Percentiles rank a stretch among this genome's conserved stretches.
Conservation (phyloP, 2,329 filamentous ascomycete genomes). For the Ophiostoma triangulosporum region DNA sequence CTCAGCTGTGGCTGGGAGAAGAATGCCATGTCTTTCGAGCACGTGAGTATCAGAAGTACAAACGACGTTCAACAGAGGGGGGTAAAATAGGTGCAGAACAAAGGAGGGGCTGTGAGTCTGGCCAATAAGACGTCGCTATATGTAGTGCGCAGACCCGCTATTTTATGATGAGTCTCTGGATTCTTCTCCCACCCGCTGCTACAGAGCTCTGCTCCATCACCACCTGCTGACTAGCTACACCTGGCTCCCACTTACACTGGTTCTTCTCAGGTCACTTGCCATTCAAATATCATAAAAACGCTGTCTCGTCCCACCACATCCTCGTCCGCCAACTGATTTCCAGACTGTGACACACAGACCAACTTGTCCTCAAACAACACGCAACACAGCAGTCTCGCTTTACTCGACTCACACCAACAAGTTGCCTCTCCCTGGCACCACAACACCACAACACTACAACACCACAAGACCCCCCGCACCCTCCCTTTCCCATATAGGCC, state of each 20-base stretch:
- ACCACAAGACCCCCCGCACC: too few species aligned
- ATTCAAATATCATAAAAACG: neutral
- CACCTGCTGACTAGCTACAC: neutral
- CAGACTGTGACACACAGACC: too few species aligned
- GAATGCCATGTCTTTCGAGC: too few species aligned
- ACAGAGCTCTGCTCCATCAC: neutral
- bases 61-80: neutral
- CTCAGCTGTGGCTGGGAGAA: too few species aligned
- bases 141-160: neutral
- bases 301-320: neutral
- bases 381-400: too few species aligned
- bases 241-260: neutral
- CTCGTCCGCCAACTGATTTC: too few species aligned
- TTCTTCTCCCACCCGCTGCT: neutral
- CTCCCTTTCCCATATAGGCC: too few species aligned
- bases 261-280: neutral
- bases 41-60: constrained; percentile 1
- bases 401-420: too few species aligned
- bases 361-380: too few species aligned
- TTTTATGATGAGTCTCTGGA: neutral
- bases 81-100: constrained; percentile 1
- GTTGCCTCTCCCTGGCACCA: too few species aligned
- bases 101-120: neutral
- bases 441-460: too few species aligned
- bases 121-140: neutral